Evolutionary conservation across 371 early-diverging fungal species (phyloP).

Genomic region (Astathelohania contejeani): DNA sequence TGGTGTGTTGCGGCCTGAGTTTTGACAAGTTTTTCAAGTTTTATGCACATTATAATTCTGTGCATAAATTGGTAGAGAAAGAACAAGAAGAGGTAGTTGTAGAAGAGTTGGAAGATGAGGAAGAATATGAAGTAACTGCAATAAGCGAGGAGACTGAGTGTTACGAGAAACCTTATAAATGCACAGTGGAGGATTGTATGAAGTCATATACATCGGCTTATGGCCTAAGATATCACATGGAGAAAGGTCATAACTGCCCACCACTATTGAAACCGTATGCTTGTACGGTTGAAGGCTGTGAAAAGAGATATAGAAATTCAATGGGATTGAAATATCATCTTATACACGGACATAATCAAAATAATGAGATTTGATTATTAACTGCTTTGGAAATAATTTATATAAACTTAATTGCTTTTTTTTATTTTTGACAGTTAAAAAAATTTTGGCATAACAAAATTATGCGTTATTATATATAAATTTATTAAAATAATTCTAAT

Average conservation of each 20-base stretch:
- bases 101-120: neutral
- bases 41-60: constrained; percentile 25
- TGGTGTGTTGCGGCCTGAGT: neutral
- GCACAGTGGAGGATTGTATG: constrained; percentile 48
- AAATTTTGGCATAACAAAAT: no score
- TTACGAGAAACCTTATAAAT: no score
- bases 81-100: constrained; percentile 12
- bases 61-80: constrained; percentile 19
- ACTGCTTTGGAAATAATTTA: no score
- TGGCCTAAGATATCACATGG: constrained; percentile 53
- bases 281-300: constrained; percentile 66
- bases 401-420: no score
- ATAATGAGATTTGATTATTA: no score
- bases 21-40: constrained; percentile 33
- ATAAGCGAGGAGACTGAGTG: constrained; percentile 33
- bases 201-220: constrained; percentile 53
- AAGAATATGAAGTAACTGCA: neutral
- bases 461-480: no score
- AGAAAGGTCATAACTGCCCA: constrained; percentile 53
- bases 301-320: constrained; percentile 79
- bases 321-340: constrained; percentile 87
- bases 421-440: no score
- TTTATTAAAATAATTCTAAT: no score
- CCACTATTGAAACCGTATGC: constrained; percentile 69
- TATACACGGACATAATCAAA: constrained; percentile 62